Evolutionary conservation across 1,139 yeast species (phyloP), one percentile per base, ranked within the genome.

Genomic region (Yamadazyma sp.): DNA sequence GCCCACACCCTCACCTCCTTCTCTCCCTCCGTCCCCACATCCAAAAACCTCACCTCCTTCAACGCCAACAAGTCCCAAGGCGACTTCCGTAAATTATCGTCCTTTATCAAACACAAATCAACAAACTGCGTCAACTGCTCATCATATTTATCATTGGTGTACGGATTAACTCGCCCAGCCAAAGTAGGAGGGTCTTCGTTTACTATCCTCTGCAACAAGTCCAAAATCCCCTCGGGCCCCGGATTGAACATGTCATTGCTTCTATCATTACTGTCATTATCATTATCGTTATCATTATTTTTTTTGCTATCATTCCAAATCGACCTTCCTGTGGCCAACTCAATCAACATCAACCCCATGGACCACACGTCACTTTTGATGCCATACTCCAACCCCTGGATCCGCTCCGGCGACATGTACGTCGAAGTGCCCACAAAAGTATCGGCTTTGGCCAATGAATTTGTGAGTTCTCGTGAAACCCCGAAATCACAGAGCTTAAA

Each of bases 361-460:
- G 97, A 88, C 98, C 98, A 92, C 11, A 92, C 92, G 58, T 92
- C 98, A 24, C 96, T 90, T 52, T 90, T 89, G 17, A 90, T 86
- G 6, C 96, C 86, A 61, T 92, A 92, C 12, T 83, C 83, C 34
- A 88, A 87, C 10, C 98, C 98, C 62, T 88, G 96, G 40, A 92
- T 92, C 47, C 98, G 76, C 56, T 92, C 98, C 0, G 98, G 98
- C 1, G 96, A 88, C 98, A 92, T 92, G 56, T 92, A 92, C 1
- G 95, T 88, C 1, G 96, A 88, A 1, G 98, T 92, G 1, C 98
- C 98, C 9, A 92, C 97, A 70, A 92, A 92, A 0, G 97, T 92
- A 51, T 92, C 96, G 0, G 97, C 97, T 69, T 70, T 64, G 17
- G 76, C 76, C 44, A 92, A 76, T 0, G 97, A 89, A 58, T 90